A percentile compares a stretch with the other conserved stretches of the same genome.
These are phyloP conservation scores for Dryas integrifolia DNA, from an alignment of 331 rosid genomes.

Conservation along the genomic window DNA sequence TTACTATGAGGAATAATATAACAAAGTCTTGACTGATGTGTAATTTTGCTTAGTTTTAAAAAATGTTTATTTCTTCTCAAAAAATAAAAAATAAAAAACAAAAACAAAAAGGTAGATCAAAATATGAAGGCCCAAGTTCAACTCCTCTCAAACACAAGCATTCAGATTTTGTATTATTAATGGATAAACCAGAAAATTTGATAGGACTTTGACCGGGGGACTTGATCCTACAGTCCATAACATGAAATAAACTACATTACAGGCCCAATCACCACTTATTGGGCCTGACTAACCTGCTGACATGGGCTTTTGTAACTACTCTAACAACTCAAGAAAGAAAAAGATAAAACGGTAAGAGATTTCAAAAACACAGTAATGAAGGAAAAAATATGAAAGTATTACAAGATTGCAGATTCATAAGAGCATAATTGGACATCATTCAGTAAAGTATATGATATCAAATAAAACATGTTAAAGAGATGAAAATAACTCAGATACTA, in stretches of 20 bases:
- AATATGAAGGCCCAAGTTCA: neutral
- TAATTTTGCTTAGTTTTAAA: too few relatives aligned
- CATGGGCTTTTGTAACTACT: neutral
- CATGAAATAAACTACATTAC: neutral
- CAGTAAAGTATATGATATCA: neutral
- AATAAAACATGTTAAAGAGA: neutral
- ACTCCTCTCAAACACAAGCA: neutral
- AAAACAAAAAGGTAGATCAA: neutral
- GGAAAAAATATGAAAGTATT: neutral
- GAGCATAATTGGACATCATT: neutral
- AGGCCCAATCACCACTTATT: neutral
- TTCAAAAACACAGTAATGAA: neutral
- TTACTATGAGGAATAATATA: neutral
- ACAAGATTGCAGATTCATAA: neutral
- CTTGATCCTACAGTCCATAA: neutral
- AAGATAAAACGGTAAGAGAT: neutral
- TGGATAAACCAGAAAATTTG: neutral
- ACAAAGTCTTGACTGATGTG: too few relatives aligned
- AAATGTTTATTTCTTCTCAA: too few relatives aligned
- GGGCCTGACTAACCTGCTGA: neutral
- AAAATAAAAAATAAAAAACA: too few relatives aligned
- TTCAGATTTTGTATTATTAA: neutral
- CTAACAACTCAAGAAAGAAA: neutral
- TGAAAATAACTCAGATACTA: neutral
- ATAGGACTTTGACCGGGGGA: neutral